Percentiles rank a stretch among this genome's conserved stretches.
Conservation (phyloP, 177 flowering plant genomes). For the Vitis hybrid region DNA sequence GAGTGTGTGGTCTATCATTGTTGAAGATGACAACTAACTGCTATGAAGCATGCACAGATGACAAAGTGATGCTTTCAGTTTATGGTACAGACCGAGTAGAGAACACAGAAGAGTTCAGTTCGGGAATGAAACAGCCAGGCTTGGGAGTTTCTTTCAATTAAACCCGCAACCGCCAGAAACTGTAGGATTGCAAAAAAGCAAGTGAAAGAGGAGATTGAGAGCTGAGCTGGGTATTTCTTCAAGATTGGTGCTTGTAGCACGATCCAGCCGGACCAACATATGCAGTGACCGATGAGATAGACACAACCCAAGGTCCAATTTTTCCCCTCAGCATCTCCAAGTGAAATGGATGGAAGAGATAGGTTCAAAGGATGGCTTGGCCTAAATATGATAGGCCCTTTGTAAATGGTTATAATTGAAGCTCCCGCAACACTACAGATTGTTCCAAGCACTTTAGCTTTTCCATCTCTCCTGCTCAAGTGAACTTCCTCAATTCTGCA, state of each 20-base stretch:
- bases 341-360: background rate
- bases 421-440: slow-evolving; percentile 24
- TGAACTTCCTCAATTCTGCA: slow-evolving; percentile 28
- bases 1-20: too few relatives aligned
- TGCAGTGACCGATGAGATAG: slow-evolving; percentile 23
- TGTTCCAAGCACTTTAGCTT: slow-evolving; percentile 34
- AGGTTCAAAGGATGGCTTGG: slow-evolving; percentile 6
- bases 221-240: slow-evolving; percentile 34
- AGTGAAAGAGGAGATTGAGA: slow-evolving; percentile 23
- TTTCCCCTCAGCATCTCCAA: slow-evolving; percentile 25
- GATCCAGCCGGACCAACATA: slow-evolving; percentile 33
- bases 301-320: slow-evolving; percentile 36
- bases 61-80: background rate
- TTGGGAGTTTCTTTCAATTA: slow-evolving; percentile 17
- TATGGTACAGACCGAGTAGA: slow-evolving; percentile 20
- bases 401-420: slow-evolving; percentile 27
- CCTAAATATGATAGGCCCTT: slow-evolving; percentile 26
- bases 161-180: slow-evolving; percentile 17
- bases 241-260: slow-evolving; percentile 26
- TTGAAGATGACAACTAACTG: too few relatives aligned
- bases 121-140: slow-evolving; percentile 22
- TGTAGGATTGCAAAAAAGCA: slow-evolving; percentile 27
- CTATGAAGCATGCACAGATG: too few relatives aligned
- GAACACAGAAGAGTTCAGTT: slow-evolving; percentile 13
- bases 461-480: slow-evolving; percentile 25